These are phyloP conservation scores for Cnidoscolus chayamansa DNA, from an alignment of 441 rosid genomes.

Conservation along the genomic window DNA sequence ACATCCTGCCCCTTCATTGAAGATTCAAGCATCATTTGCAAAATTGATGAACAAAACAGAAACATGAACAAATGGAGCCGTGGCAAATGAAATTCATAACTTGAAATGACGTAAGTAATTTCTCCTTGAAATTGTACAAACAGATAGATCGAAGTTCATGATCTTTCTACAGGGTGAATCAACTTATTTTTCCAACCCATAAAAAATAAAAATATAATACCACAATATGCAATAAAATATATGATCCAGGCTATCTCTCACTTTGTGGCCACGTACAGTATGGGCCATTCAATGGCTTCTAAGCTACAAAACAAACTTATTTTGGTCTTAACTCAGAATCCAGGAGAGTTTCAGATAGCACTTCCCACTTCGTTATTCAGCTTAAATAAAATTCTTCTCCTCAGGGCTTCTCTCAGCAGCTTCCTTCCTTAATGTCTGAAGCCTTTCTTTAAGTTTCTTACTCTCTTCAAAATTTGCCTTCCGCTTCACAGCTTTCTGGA, in stretches of 20 bases:
- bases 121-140: constrained; percentile 1
- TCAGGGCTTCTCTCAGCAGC: constrained; percentile 27
- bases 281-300: background rate
- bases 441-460: constrained; percentile 58
- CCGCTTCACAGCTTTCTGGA: constrained; percentile 82
- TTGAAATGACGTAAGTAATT: background rate
- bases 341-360: background rate
- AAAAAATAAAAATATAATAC: background rate
- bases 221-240: background rate
- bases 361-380: background rate
- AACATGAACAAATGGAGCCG: background rate
- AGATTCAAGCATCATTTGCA: background rate
- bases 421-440: constrained; percentile 42
- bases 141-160: background rate
- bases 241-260: background rate
- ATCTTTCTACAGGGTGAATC: background rate
- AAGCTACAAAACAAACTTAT: background rate
- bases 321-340: background rate
- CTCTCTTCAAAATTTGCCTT: constrained; percentile 84
- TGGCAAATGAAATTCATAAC: background rate
- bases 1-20: background rate
- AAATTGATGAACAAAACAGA: background rate
- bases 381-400: constrained; percentile 10
- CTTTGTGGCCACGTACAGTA: too few relatives aligned
- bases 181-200: background rate